phyloP scores from a whole-genome alignment of 2,329 filamentous ascomycete genomes.

The Acrodontium crateriforme region DNA sequence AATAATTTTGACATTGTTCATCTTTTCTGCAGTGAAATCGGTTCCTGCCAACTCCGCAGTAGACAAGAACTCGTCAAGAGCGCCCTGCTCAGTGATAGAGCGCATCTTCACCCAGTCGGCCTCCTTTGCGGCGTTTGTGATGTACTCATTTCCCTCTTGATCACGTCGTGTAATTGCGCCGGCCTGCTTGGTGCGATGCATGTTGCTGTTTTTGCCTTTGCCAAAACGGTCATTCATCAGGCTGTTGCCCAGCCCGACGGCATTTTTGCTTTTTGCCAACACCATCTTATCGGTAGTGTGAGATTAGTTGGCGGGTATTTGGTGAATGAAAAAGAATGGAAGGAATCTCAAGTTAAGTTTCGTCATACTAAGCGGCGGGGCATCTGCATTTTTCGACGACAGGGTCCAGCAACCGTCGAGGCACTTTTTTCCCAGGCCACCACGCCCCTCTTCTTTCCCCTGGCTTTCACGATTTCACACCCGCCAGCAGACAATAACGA shows the following conservation, averaged over 20 bases:
- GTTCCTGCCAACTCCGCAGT: constrained; percentile 96
- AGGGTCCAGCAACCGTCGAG: too few relatives aligned
- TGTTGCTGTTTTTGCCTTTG: constrained; percentile 73
- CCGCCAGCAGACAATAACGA: too few relatives aligned
- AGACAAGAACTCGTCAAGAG: constrained; percentile 88
- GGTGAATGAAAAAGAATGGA: not conserved
- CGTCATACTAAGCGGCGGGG: too few relatives aligned
- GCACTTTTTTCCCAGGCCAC: too few relatives aligned
- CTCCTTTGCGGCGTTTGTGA: constrained; percentile 81
- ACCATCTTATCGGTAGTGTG: constrained; percentile 39
- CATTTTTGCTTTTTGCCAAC: constrained; percentile 85
- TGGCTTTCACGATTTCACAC: too few relatives aligned
- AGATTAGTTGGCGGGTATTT: not conserved
- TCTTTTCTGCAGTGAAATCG: constrained; percentile 96
- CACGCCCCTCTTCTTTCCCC: too few relatives aligned
- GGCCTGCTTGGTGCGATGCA: constrained; percentile 66
- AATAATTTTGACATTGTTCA: constrained; percentile 98
- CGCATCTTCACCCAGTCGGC: constrained; percentile 99
- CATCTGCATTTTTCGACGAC: too few relatives aligned
- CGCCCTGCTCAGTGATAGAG: constrained; percentile 92
- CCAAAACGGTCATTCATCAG: constrained; percentile 98
- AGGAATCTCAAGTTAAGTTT: not conserved
- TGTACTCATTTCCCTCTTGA: constrained; percentile 45
- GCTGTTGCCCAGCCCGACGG: constrained; percentile 86
- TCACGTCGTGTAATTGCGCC: constrained; percentile 36